A percentile compares a stretch with the other conserved stretches of the same genome.
These are phyloP conservation scores for Coniochaeta sp. DNA, from an alignment of 2,329 filamentous ascomycete genomes.

Conservation along the genomic window DNA sequence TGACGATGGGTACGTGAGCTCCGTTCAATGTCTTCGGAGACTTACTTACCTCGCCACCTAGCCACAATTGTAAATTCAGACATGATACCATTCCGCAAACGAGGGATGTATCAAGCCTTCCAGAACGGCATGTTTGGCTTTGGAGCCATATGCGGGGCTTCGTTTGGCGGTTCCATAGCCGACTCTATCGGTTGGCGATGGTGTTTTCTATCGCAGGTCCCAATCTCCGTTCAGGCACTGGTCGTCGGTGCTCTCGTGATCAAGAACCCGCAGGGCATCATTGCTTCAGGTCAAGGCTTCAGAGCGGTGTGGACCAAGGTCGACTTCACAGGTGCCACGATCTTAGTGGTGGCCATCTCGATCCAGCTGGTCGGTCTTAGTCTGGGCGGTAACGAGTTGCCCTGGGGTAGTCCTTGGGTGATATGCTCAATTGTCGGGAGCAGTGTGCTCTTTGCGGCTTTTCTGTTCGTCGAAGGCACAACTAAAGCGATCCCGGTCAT, in stretches of 20 bases:
- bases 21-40: not conserved
- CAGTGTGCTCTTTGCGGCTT: conserved; percentile 30
- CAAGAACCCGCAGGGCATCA: conserved; percentile 28
- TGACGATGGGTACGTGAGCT: conserved; percentile 55
- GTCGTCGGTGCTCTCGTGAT: conserved; percentile 45
- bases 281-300: conserved; percentile 19
- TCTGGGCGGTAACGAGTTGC: conserved; percentile 46
- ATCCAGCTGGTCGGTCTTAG: conserved; percentile 48
- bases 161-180: conserved; percentile 56
- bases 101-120: conserved; percentile 52
- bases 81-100: conserved; percentile 48
- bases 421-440: conserved; percentile 35
- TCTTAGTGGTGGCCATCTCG: conserved; percentile 51
- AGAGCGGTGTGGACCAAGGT: conserved; percentile 42
- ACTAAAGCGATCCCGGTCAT: conserved; percentile 46
- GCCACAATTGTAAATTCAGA: conserved; percentile 55
- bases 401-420: conserved; percentile 43
- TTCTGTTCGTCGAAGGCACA: conserved; percentile 39
- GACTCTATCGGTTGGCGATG: conserved; percentile 61
- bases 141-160: conserved; percentile 54
- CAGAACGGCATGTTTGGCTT: conserved; percentile 57
- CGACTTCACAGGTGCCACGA: conserved; percentile 48
- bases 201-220: conserved; percentile 57
- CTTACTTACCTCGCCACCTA: not conserved
- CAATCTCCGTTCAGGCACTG: conserved; percentile 48